Evolutionary conservation across 345 rosid genomes (phyloP).

Genomic region (Eucalyptus decipiens): DNA sequence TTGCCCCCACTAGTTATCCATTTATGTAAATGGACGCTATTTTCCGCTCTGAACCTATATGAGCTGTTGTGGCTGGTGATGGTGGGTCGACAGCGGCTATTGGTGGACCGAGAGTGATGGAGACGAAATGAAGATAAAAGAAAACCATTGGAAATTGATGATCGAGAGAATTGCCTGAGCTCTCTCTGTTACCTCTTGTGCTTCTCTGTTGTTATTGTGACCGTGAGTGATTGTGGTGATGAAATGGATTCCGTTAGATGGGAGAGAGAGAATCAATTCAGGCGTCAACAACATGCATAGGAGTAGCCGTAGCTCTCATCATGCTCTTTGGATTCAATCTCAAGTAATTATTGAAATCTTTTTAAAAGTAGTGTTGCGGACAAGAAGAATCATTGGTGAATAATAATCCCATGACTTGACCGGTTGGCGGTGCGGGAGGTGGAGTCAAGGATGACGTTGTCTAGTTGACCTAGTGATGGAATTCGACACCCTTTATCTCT

Average conservation of each 20-base stretch:
- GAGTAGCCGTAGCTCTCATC: no score
- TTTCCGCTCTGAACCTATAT: background rate
- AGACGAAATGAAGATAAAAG: background rate
- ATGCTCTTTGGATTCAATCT: background rate
- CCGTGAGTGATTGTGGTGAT: no score
- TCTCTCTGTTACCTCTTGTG: no score
- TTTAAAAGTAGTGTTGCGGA: background rate
- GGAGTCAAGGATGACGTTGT: background rate
- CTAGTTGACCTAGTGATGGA: background rate
- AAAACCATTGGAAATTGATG: no score
- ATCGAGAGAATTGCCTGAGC: no score
- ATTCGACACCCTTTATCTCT: no score
- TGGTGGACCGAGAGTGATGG: background rate
- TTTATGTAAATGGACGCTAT: background rate
- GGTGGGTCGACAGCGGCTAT: background rate
- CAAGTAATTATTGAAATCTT: background rate
- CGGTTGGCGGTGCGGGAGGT: fast-evolving
- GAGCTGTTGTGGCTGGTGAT: background rate
- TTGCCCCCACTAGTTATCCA: no score
- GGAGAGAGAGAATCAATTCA: no score
- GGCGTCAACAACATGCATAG: no score
- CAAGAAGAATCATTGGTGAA: background rate
- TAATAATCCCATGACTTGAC: fast-evolving
- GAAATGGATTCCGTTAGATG: no score
- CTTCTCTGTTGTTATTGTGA: no score